Evolutionary conservation across 306 rosid genomes (phyloP).

Genomic region (Malus domestica): DNA sequence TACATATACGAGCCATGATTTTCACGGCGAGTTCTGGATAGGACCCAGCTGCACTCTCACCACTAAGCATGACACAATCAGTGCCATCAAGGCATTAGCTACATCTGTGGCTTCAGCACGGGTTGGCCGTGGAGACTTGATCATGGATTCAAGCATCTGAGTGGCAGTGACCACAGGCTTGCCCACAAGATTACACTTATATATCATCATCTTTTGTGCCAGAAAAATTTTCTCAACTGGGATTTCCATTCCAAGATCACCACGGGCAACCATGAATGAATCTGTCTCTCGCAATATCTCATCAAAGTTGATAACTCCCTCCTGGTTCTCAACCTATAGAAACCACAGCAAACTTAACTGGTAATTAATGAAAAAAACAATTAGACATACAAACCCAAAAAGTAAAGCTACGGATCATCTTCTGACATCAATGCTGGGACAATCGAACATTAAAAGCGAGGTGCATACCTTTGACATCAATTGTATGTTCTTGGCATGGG

Average conservation of each 20-base stretch:
- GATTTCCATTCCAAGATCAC: conserved; percentile 98
- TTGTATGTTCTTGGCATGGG: conserved; percentile 67
- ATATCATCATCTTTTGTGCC: conserved; percentile 98
- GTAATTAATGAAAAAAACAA: neutral
- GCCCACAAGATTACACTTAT: conserved; percentile 90
- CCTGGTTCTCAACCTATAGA: conserved; percentile 89
- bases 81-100: conserved; percentile 96
- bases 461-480: conserved; percentile 80
- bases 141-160: conserved; percentile 98
- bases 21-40: conserved; percentile 90
- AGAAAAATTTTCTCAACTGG: conserved; percentile 94
- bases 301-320: conserved; percentile 92
- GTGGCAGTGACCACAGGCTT: conserved; percentile 98
- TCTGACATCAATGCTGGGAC: neutral
- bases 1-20: conserved; percentile 86
- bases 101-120: conserved; percentile 97
- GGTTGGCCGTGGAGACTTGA: conserved; percentile 92
- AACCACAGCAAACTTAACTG: conserved; percentile 19
- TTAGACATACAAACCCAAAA: neutral
- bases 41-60: conserved; percentile 96
- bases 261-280: conserved; percentile 98
- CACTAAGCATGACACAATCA: conserved; percentile 96
- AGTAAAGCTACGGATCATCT: neutral
- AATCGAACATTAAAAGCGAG: conserved; percentile 10
- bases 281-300: conserved; percentile 94